These are phyloP conservation scores for Musa schizocarpa DNA, from an alignment of 176 grass and related monocot species.

Conservation along the genomic window DNA sequence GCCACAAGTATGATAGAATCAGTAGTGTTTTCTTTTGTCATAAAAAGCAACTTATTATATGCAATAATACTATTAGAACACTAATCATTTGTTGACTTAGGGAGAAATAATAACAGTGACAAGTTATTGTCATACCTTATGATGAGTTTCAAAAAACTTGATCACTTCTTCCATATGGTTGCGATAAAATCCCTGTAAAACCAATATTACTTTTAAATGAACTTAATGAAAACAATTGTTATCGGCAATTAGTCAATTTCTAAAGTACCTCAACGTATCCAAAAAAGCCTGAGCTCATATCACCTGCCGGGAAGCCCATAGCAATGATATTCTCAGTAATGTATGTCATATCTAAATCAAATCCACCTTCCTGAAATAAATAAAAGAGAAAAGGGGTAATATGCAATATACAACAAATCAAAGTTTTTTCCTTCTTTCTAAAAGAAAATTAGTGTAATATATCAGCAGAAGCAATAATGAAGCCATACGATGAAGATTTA, in stretches of 20 bases:
- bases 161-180: slow-evolving; percentile 99
- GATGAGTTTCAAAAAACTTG: slow-evolving; percentile 95
- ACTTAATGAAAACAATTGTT: not conserved
- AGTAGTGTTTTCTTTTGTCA: too few relatives aligned
- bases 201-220: not conserved
- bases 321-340: slow-evolving; percentile 99
- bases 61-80: too few relatives aligned
- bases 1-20: too few relatives aligned
- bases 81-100: too few relatives aligned
- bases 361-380: slow-evolving; percentile 84
- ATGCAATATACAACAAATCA: not conserved
- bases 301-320: slow-evolving; percentile 98
- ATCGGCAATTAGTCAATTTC: slow-evolving; percentile 4
- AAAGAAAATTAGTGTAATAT: not conserved
- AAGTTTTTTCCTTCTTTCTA: not conserved
- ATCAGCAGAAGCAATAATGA: too few relatives aligned
- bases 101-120: slow-evolving; percentile 8
- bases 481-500: too few relatives aligned
- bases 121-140: slow-evolving; percentile 56
- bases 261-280: slow-evolving; percentile 94
- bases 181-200: slow-evolving; percentile 83
- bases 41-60: too few relatives aligned
- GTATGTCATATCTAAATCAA: slow-evolving; percentile 99
- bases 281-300: slow-evolving; percentile 96
- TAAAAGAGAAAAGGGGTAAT: not conserved